Base-by-base conservation (phyloP, 345 rosid species). In the Streptanthus diversifolius region DNA sequence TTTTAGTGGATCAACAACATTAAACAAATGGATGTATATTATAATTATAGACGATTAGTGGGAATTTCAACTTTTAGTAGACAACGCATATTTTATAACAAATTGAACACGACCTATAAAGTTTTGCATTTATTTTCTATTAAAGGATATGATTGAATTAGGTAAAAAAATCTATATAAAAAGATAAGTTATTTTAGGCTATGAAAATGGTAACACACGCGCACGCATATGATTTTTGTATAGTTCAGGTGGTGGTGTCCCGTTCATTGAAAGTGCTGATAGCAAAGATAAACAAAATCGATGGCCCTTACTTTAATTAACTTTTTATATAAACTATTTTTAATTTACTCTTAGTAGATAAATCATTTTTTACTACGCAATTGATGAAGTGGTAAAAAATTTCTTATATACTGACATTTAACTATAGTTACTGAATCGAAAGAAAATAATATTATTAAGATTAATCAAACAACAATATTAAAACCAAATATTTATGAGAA, bases 51-150 rank as follows among this genome's bases (percentile, higher is more conserved):
- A 39, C 13, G 44, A 52, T 30, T 62, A 52, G 54, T 72, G 76
- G 76, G 10, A 19, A n/a, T 5, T 52, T 62, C 24, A 19, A 30
- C 63, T 63, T 71, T 58, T 58, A 7, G 57, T 58, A 58, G 58
- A 47, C 39, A 5, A 49, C 10, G 8, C 5, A 58, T 33, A 45
- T 32, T 58, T 32, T 56, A 70, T 57, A 22, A 9, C 17, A n/a
- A 57, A 33, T 5, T 33, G 51, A 60, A 37, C 75, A 71, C 41
- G 41, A 8, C 61, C 43, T 12, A 15, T 2, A 48, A 17, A n/a
- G n/a, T n/a, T 60, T 71, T 60, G 68, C 51, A 49, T 60, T 60
- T 60, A 60, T 71, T 14, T 5, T 3, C 21, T 71, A 15, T 5
- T 13, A 47, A 54, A 59, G 36, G 40, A 59, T 27, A 70, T 10